Base-by-base conservation (phyloP, 805 yeast species). In the Teunomyces atbi region DNA sequence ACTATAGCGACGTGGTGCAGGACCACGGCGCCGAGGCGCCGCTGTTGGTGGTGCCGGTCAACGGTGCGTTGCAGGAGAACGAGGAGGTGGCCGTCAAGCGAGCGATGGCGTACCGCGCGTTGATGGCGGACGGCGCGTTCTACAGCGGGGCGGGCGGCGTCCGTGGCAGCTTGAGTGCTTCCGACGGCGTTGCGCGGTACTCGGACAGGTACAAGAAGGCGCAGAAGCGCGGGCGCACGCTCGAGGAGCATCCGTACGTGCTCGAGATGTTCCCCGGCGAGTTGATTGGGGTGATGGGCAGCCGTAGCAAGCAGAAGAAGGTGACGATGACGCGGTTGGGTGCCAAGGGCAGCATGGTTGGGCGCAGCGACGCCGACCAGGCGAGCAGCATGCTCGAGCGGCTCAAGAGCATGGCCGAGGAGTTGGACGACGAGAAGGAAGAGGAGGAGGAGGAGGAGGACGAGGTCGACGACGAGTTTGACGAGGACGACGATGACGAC, bases 181-280 rank as follows among this genome's bases (percentile, higher is more conserved):
- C 66, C 0, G 96, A 88, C 60, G 90, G 92, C 1, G 77, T 91
- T 36, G 80, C 83, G 59, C 76, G 97, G 56, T 89, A 89, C 60
- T 82, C 95, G 2, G 97, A 91, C 64, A 76, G 74, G 61, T 91
- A 87, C 65, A 71, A 84, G 52, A 84, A 84, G 61, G 82, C 81
- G 55, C 77, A 87, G 46, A 81, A 78, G 57, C 77, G 84, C 12
- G 89, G 89, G 1, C 76, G 84, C 43, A 82, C 91, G 2, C 78
- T 85, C 6, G 85, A 83, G 50, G 90, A 86, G 44, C 90, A 86
- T 66, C 95, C 96, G 1, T 88, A 83, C 61, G 77, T 78, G 46
- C 57, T 81, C 6, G 81, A 79, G 45, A 75, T 87, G 52, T 86
- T 89, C 59, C 97, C 97, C 1, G 76, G 73, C 13, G 97, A 91